Evolutionary conservation across 257 asterid species (phyloP), one percentile per base, ranked within the genome.

Genomic region (Rubia yunnanensis): DNA sequence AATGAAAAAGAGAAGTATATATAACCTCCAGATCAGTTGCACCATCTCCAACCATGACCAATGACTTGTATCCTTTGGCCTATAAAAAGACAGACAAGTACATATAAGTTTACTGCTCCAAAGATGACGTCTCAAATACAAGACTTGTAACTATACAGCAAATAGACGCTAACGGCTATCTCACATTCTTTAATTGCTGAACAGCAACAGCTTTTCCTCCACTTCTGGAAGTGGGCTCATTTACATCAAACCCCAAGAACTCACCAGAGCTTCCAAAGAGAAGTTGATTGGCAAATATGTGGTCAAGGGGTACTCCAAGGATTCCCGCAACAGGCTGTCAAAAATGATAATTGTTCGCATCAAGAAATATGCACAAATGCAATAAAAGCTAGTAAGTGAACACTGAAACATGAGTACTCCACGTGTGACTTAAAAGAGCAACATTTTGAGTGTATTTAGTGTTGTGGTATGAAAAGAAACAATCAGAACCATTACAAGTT

Each of bases 21-120:
- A 23, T 83, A 31, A 92, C 98, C 90, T 92, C 97, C 49, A 89
- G 94, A 83, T 92, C 97, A 59, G 98, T 89, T 61, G 97, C 98
- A 38, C 98, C 98, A 76, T 92, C 98, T 57, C 98, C 98, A 74
- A 92, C 83, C 97, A 92, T 92, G 78, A 89, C 91, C 50, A 92
- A 10, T 38, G 84, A 83, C 69, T 79, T 79, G 83, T 79, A 87
- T 64, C 87, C 89, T 60, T 69, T 71, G 32, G 68, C 86, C 97
- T 89, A 86, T 18, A 75, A 67, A 63, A 14, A 28, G 41, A 59
- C 11, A 24, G 39, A 13, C 41, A 38, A 30, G 20, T 14, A 56
- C 15, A 27, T 31, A 31, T 56, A 50, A 26, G 71, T 56, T 24
- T 63, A 69, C 70, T 28, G 35, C 65, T 64, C 34, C 13, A 56